Conservation (phyloP, 331 rosid species). For the Spiraea crenata region DNA sequence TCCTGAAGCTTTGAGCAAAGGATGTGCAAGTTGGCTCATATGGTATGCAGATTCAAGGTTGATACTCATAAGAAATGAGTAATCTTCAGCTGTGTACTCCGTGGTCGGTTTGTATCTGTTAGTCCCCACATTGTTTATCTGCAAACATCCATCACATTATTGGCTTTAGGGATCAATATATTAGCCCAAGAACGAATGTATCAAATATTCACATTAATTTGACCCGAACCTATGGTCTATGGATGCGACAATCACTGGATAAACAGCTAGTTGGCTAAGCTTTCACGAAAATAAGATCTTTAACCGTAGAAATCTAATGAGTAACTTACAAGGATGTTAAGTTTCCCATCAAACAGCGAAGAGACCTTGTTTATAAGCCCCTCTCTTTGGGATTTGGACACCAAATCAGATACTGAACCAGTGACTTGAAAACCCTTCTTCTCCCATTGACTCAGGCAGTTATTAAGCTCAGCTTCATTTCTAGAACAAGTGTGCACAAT, state of each 20-base stretch:
- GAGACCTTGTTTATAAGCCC: conserved; percentile 39
- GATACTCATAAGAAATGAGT: conserved; percentile 24
- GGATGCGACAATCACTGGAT: no score
- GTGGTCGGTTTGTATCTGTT: conserved; percentile 8
- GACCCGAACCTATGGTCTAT: no score
- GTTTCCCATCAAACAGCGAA: conserved; percentile 40
- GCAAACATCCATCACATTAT: background rate
- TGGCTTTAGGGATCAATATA: no score
- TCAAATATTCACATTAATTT: no score
- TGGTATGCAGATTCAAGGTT: conserved; percentile 48
- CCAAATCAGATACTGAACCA: conserved; percentile 49
- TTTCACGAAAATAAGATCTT: no score
- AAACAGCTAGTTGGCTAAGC: no score
- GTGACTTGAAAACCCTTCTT: conserved; percentile 40
- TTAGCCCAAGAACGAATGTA: no score
- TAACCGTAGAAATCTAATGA: no score
- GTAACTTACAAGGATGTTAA: conserved; percentile 48
- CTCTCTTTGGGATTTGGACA: conserved; percentile 26
- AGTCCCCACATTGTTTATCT: conserved; percentile 53
- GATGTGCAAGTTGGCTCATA: conserved; percentile 48
- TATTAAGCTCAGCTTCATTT: conserved; percentile 36
- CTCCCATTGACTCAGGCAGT: conserved; percentile 35
- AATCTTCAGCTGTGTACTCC: conserved; percentile 45
- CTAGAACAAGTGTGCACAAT: conserved; percentile 46
- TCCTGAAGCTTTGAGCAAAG: conserved; percentile 48